Evolutionary conservation across 2,329 filamentous ascomycete genomes (phyloP).

Genomic region (Beauveria rudraprayagi): DNA sequence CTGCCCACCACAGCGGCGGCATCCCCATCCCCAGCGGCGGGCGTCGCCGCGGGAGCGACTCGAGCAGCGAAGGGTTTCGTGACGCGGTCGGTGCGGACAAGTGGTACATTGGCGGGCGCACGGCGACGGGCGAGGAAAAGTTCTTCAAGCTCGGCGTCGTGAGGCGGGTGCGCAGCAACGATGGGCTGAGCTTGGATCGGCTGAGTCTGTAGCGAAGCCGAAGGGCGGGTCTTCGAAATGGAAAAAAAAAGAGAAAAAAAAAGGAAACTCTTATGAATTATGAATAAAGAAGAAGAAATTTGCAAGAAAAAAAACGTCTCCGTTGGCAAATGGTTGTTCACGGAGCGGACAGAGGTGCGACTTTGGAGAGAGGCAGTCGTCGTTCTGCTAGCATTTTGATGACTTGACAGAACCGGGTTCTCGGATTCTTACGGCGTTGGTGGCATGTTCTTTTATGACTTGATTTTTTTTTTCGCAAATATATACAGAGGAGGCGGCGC

Average conservation of each 20-base stretch:
- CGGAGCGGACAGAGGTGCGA: no score
- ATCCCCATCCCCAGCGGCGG: slow-evolving; percentile 33
- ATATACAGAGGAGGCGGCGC: slow-evolving; percentile 1
- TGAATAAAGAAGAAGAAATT: not conserved
- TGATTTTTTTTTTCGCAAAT: not conserved
- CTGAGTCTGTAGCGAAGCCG: slow-evolving; percentile 55
- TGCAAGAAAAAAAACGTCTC: not conserved
- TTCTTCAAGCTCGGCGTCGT: slow-evolving; percentile 78
- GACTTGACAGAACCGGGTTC: not conserved
- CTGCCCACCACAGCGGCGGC: not conserved
- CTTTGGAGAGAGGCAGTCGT: no score
- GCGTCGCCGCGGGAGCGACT: slow-evolving; percentile 62
- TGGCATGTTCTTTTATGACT: not conserved
- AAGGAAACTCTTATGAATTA: not conserved
- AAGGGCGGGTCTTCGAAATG: no score
- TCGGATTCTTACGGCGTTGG: not conserved
- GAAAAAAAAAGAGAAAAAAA: not conserved
- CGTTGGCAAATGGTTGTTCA: no score
- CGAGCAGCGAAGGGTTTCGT: slow-evolving; percentile 66
- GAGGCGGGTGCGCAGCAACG: slow-evolving; percentile 62
- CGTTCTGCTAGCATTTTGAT: not conserved
- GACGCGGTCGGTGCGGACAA: slow-evolving; percentile 66
- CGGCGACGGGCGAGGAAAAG: slow-evolving; percentile 67
- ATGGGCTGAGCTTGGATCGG: slow-evolving; percentile 65
- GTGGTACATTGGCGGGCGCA: slow-evolving; percentile 75